These are phyloP conservation scores for Colletotrichum karsti DNA, from an alignment of 2,329 filamentous ascomycete species.

Conservation along the genomic window DNA sequence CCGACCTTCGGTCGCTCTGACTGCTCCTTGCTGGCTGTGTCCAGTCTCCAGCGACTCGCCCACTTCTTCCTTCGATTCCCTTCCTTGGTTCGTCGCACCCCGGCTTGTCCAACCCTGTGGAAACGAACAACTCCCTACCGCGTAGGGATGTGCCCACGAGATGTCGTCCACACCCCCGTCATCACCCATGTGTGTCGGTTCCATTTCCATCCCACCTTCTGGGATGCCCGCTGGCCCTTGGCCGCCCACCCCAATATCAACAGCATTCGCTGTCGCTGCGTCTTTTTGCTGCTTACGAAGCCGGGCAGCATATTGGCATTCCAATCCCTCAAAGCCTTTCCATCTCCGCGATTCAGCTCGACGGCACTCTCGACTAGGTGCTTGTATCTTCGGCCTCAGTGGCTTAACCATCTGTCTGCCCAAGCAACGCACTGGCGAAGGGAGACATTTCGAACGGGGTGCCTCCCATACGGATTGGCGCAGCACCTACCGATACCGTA, in stretches of 20 bases:
- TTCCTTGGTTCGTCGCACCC: slow-evolving; percentile 27
- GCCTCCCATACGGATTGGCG: neutral
- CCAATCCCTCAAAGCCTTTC: neutral
- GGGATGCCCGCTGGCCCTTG: slow-evolving; percentile 14
- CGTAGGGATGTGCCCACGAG: slow-evolving; percentile 27
- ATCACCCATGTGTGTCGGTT: slow-evolving; percentile 22
- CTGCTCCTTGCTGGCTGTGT: slow-evolving; percentile 6
- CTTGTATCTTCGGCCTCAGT: neutral
- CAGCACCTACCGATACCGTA: neutral
- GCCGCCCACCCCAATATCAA: slow-evolving; percentile 27
- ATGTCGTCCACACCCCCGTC: slow-evolving; percentile 27
- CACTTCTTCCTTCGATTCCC: slow-evolving; percentile 28
- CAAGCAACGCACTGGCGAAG: neutral
- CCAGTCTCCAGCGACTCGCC: slow-evolving; percentile 8
- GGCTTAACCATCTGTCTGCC: neutral
- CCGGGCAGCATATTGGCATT: neutral
- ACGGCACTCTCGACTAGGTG: neutral
- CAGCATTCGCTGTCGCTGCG: slow-evolving; percentile 1
- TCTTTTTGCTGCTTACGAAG: neutral
- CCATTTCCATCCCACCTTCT: slow-evolving; percentile 28
- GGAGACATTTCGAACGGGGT: neutral
- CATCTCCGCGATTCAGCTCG: neutral
- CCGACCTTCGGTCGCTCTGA: neutral
- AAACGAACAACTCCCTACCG: slow-evolving; percentile 24
- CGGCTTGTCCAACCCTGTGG: slow-evolving; percentile 27